Base-by-base conservation (phyloP, 768 basidiomycete species). In the Tylopilus sp. region DNA sequence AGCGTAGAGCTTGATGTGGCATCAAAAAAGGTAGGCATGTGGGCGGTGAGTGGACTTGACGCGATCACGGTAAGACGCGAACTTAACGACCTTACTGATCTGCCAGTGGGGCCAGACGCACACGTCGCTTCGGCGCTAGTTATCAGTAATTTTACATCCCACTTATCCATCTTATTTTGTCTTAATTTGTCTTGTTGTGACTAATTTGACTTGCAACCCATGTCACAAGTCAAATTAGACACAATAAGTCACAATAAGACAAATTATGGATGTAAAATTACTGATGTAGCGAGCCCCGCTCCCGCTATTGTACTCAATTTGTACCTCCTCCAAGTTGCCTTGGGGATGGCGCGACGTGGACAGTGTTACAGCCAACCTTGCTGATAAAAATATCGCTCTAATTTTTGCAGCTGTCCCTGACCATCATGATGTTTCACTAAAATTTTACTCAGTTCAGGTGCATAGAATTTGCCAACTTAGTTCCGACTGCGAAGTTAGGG, bases 41-140 rank as follows among this genome's bases (percentile, higher is more conserved):
- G 40, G 55, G 55, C 55, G 12, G 55, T 51, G 47, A 45, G 21
- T 30, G 8, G 5, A 18, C 38, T 17, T 33, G 52, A 38, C 42
- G 7, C 20, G 30, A 33, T 52, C 35, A 53, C 25, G 25, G 26
- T 22, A n/a, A 11, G 28, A 31, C 5, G 11, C 30, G 15, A 44
- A 48, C n/a, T 11, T 2, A 46, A 21, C 22, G 17, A 8, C 46
- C 28, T 11, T 30, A 33, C 44, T 22, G n/a, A 30, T 11, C 11
- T 10, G 48, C 25, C 46, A 48, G 17, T 13, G 23, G 18, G n/a
- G 12, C n/a, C n/a, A n/a, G n/a, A n/a, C n/a, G n/a, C n/a, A n/a
- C n/a, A n/a, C n/a, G n/a, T n/a, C n/a, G n/a, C n/a, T n/a, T n/a
- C n/a, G n/a, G n/a, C n/a, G n/a, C n/a, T n/a, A n/a, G n/a, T n/a